Evolutionary conservation across 768 basidiomycete genomes (phyloP).

Genomic region (Tricholoma flavovirens): DNA sequence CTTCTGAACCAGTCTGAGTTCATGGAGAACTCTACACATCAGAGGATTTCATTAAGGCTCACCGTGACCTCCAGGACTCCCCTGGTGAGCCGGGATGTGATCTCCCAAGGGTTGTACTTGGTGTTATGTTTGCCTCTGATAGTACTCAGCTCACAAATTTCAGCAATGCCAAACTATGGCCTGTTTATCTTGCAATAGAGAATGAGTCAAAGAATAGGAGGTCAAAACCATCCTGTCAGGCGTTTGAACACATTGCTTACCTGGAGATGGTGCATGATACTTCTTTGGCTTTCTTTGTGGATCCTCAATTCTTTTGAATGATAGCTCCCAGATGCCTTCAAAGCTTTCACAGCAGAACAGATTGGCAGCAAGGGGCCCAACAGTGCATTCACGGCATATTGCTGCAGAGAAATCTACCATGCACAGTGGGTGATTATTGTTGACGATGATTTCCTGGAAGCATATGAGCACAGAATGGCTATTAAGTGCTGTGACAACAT

Average conservation of each 20-base stretch:
- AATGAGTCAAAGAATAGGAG: background rate
- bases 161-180: conserved; percentile 27
- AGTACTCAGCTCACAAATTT: conserved; percentile 24
- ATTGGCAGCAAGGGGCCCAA: background rate
- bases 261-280: background rate
- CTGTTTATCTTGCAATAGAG: conserved; percentile 7
- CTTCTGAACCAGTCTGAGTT: conserved; percentile 2
- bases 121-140: conserved; percentile 25
- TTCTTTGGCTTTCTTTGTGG: no score
- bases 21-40: conserved; percentile 15
- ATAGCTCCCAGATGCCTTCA: no score
- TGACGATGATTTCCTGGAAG: background rate
- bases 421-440: conserved; percentile 18
- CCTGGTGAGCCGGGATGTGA: background rate
- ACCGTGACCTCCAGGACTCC: conserved; percentile 4
- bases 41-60: conserved; percentile 10
- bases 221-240: conserved; percentile 12
- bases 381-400: background rate
- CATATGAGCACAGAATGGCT: no score
- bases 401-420: conserved; percentile 15
- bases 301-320: no score
- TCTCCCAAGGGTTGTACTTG: conserved; percentile 8
- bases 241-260: conserved; percentile 25
- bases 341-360: no score
- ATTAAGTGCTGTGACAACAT: conserved; percentile 3